phyloP scores from a whole-genome alignment of 1,284 basidiomycete species.

The Papiliotrema laurentii region DNA sequence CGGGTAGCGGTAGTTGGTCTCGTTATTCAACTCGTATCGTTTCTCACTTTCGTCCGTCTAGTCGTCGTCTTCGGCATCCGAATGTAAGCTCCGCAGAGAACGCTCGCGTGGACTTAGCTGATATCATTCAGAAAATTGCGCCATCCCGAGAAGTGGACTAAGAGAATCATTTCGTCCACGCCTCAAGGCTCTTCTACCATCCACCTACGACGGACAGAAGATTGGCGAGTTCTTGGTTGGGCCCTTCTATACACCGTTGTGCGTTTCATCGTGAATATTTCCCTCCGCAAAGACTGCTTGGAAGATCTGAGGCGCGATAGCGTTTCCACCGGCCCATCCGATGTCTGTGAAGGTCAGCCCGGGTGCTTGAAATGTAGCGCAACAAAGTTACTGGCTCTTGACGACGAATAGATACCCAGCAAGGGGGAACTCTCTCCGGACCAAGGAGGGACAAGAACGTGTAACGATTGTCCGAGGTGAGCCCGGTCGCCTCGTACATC shows the following conservation, averaged over 20 bases:
- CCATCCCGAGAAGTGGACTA: constrained; percentile 14
- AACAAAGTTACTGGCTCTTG: too few relatives aligned
- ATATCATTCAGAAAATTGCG: background rate
- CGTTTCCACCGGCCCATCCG: too few relatives aligned
- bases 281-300: too few relatives aligned
- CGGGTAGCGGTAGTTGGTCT: constrained; percentile 61
- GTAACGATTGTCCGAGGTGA: constrained; percentile 30
- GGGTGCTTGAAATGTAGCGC: too few relatives aligned
- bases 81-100: constrained; percentile 50
- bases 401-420: too few relatives aligned
- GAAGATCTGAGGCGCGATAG: too few relatives aligned
- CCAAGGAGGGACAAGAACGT: too few relatives aligned
- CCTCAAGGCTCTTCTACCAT: constrained; percentile 28
- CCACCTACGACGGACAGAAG: constrained; percentile 49
- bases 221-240: constrained; percentile 59
- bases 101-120: background rate
- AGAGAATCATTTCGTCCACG: background rate
- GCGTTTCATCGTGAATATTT: constrained; percentile 60
- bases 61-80: constrained; percentile 57
- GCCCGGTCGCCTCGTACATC: constrained; percentile 30
- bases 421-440: too few relatives aligned
- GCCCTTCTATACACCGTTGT: constrained; percentile 58
- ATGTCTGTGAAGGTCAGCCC: too few relatives aligned
- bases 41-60: constrained; percentile 58
- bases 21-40: constrained; percentile 59